Evolutionary conservation across 495 filamentous ascomycete genomes (phyloP).

Genomic region (Oleoguttula mirabilis): DNA sequence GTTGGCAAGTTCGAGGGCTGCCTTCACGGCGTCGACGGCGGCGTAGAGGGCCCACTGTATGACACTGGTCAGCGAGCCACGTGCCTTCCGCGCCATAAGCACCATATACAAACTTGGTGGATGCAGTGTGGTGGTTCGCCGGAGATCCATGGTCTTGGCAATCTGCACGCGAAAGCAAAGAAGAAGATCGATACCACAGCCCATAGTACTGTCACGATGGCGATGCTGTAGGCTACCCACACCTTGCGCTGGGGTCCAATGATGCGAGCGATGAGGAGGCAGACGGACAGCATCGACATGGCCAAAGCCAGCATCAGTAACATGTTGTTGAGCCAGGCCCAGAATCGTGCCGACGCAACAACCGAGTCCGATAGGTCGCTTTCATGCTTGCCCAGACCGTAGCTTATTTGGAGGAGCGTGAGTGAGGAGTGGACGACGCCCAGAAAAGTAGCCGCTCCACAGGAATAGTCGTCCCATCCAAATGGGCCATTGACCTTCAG

Average conservation of each 20-base stretch:
- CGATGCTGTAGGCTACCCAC: slow-evolving; percentile 3
- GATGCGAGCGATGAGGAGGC: slow-evolving; percentile 8
- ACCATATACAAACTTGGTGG: slow-evolving; percentile 7
- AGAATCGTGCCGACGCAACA: not conserved
- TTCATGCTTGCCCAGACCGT: slow-evolving; percentile 6
- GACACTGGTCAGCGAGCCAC: not conserved
- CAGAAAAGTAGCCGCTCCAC: slow-evolving; percentile 3
- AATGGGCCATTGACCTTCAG: slow-evolving; percentile 9
- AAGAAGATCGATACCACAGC: not conserved
- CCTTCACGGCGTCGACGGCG: not conserved
- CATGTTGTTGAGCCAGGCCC: slow-evolving; percentile 4
- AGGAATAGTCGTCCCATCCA: slow-evolving; percentile 10
- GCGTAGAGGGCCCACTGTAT: slow-evolving; percentile 6
- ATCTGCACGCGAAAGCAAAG: slow-evolving; percentile 7
- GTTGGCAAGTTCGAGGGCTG: slow-evolving; percentile 6
- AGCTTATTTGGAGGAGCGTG: not conserved
- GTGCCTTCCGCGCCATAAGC: not conserved
- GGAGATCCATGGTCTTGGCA: slow-evolving; percentile 11
- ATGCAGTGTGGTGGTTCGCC: not conserved
- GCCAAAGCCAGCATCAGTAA: not conserved
- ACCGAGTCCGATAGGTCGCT: not conserved
- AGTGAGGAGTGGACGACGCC: slow-evolving; percentile 5
- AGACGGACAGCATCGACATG: slow-evolving; percentile 10
- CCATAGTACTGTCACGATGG: not conserved
- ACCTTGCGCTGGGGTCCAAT: not conserved